Evolutionary conservation across 495 filamentous ascomycete genomes (phyloP).

Genomic region (Achaetomiella virescens): DNA sequence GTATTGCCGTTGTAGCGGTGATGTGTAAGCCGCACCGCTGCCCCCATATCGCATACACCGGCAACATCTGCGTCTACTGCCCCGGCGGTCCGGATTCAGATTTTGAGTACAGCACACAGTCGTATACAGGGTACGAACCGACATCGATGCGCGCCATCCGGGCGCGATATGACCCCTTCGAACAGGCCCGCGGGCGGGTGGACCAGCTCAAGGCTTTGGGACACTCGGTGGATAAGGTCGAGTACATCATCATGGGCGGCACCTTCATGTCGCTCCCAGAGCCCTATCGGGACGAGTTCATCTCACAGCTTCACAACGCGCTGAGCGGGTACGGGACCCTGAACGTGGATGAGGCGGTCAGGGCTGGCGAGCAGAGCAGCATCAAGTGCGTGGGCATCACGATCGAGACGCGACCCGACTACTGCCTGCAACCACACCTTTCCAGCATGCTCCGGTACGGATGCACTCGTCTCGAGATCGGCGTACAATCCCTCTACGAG

Average conservation of each 20-base stretch:
- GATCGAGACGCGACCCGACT: constrained; percentile 94
- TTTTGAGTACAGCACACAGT: constrained; percentile 98
- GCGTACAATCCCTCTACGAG: constrained; percentile 94
- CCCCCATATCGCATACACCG: constrained; percentile 94
- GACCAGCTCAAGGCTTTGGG: constrained; percentile 93
- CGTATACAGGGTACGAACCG: constrained; percentile 96
- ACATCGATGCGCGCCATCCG: constrained; percentile 98
- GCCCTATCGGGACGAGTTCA: constrained; percentile 84
- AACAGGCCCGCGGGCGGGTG: constrained; percentile 91
- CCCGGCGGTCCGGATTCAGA: constrained; percentile 95
- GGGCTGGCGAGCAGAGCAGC: constrained; percentile 84
- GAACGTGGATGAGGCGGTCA: constrained; percentile 91
- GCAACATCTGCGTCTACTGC: constrained; percentile 99
- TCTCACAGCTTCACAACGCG: constrained; percentile 92
- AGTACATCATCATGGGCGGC: constrained; percentile 99
- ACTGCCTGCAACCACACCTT: constrained; percentile 87
- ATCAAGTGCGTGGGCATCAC: constrained; percentile 98
- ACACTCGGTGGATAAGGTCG: constrained; percentile 96
- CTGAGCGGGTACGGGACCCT: constrained; percentile 86
- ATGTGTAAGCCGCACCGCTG: constrained; percentile 99
- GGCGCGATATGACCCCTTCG: constrained; percentile 94
- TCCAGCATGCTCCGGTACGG: constrained; percentile 94
- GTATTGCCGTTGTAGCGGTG: constrained; percentile 97
- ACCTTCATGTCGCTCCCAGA: constrained; percentile 96
- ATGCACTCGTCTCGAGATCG: constrained; percentile 89